Conservation (phyloP, 805 yeast species). For the Suhomyces faveliae region DNA sequence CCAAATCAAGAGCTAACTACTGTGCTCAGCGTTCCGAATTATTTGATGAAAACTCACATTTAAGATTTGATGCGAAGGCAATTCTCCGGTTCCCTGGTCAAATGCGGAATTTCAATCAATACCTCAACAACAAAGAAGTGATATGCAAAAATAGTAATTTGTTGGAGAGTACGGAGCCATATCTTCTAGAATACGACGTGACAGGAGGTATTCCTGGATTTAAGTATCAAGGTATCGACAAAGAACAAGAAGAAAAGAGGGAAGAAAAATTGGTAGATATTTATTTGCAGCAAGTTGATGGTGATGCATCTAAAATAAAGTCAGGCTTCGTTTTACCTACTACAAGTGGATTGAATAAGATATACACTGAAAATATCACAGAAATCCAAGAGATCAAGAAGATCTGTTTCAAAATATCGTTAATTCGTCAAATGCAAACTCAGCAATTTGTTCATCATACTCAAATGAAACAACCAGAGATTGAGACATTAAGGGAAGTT, state of each 20-base stretch:
- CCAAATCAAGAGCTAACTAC: conserved; percentile 73
- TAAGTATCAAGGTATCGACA: conserved; percentile 49
- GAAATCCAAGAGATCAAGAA: conserved; percentile 87
- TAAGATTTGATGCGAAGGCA: conserved; percentile 71
- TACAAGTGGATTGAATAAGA: conserved; percentile 58
- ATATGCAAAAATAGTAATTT: conserved; percentile 44
- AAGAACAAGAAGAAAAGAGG: conserved; percentile 36
- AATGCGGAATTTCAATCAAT: conserved; percentile 61
- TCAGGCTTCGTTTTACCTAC: conserved; percentile 35
- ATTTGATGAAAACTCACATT: conserved; percentile 53
- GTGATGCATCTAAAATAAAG: conserved; percentile 22
- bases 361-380: conserved; percentile 62
- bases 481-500: conserved; percentile 56
- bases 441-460: conserved; percentile 73
- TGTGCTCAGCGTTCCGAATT: conserved; percentile 66
- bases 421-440: conserved; percentile 88
- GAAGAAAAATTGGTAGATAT: conserved; percentile 38
- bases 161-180: conserved; percentile 58
- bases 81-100: conserved; percentile 60
- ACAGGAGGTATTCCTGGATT: conserved; percentile 76
- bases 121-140: conserved; percentile 38
- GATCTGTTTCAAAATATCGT: conserved; percentile 81
- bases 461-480: conserved; percentile 68
- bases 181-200: conserved; percentile 80
- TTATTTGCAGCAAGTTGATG: conserved; percentile 25